Evolutionary conservation across 2,329 filamentous ascomycete species (phyloP).

Genomic region (Phaeosphaeriaceae sp.): DNA sequence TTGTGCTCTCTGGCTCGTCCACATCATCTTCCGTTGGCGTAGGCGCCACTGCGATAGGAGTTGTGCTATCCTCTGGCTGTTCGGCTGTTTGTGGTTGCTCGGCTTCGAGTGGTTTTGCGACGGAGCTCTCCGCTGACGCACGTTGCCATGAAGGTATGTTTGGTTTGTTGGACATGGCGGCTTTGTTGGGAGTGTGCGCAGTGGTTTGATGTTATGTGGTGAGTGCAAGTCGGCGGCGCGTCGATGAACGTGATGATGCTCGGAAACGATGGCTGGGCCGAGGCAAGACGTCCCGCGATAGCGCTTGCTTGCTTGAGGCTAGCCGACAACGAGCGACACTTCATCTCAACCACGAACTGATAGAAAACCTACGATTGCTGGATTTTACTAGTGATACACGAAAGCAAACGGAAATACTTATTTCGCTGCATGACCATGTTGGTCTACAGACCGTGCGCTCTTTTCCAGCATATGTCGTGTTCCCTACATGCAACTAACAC

Average conservation of each 20-base stretch:
- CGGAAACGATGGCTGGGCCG: conserved; percentile 7
- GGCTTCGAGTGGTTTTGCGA: conserved; percentile 12
- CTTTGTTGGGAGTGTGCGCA: not conserved
- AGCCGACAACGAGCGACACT: not conserved
- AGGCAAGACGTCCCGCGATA: not conserved
- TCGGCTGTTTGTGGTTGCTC: conserved; percentile 9
- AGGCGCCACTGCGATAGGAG: conserved; percentile 20
- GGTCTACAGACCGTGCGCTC: no score
- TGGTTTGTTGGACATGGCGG: conserved; percentile 28
- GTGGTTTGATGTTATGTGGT: not conserved
- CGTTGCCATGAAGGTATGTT: conserved; percentile 48
- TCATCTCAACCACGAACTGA: not conserved
- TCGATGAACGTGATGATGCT: conserved; percentile 4
- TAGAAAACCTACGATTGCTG: not conserved
- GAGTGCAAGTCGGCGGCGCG: not conserved
- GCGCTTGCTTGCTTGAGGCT: not conserved
- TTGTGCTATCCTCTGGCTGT: conserved; percentile 13
- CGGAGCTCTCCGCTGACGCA: conserved; percentile 17
- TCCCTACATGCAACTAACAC: no score
- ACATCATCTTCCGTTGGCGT: conserved; percentile 16
- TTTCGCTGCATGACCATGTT: no score
- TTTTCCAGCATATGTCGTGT: no score
- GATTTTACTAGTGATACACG: not conserved
- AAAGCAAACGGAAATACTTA: no score
- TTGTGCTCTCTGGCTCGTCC: conserved; percentile 6